Base-by-base conservation (phyloP, 192 early-diverging fungal genomes). In the Coemansia sp. region DNA sequence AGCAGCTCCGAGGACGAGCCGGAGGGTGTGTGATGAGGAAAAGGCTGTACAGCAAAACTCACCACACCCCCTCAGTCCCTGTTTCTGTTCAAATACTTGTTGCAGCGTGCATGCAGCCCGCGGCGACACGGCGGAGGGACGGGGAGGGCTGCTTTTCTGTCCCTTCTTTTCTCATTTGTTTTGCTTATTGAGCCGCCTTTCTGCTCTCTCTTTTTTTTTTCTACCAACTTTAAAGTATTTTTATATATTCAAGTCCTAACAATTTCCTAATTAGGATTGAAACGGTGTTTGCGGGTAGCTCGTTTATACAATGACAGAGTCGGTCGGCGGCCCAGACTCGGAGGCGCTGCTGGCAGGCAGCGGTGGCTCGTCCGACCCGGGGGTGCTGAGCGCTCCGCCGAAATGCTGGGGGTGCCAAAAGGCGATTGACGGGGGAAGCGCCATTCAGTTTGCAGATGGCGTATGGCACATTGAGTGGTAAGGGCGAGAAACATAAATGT, bases 391-490 rank as follows among this genome's bases (percentile, higher is more conserved):
- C 40, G 39, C 74, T 2, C 64, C 68, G 3, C 74, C 74, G 15
- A 64, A 70, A 58, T 90, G 88, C 59, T 82, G 82, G 71, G 88
- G 86, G 10, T 90, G 88, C 56, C 60, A 78, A 33, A 64, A 65
- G 21, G 58, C 79, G 23, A 88, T 90, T 53, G 85, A 88, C 57
- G 88, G 86, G 36, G 86, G 86, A 35, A 85, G 83, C 49, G 88
- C 87, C 19, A 83, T 90, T 51, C 82, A 86, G 39, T 90, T 90
- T 77, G 88, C 86, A 14, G 88, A 90, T 36, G 84, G 86, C 23
- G 74, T 90, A 5, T 90, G 86, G 83, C 88, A 90, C 73, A 83
- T 88, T 61, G 77, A 87, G 53, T 90, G 88, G 88, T 87, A 87
- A 74, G 74, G n/a, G n/a, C n/a, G 18, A 40, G 22, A 27, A 47